Conservation (phyloP, 768 basidiomycete species). For the Neoboletus brunneissimus region DNA sequence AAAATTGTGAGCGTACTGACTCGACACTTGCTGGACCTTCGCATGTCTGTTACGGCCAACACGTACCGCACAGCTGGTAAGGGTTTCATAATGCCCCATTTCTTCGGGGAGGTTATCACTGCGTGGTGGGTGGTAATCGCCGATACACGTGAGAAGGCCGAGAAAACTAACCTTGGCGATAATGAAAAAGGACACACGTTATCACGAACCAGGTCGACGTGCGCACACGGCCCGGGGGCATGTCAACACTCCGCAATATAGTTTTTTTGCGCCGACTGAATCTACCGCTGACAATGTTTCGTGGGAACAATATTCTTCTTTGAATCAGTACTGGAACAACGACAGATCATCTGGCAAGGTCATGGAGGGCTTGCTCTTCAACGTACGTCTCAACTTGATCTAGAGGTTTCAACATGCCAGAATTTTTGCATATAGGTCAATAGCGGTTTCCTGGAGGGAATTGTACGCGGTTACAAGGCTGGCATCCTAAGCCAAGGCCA, state of each 20-base stretch:
- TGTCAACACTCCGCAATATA: neutral
- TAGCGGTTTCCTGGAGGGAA: slow-evolving; percentile 74
- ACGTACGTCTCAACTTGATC: slow-evolving; percentile 46
- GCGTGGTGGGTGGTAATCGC: neutral
- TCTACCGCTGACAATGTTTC: neutral
- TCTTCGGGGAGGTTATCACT: no score
- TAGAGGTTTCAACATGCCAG: neutral
- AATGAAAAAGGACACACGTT: neutral
- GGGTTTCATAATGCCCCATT: no score
- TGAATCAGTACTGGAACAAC: neutral
- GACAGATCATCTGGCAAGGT: slow-evolving; percentile 6
- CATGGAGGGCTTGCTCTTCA: slow-evolving; percentile 91
- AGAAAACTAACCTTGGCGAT: neutral
- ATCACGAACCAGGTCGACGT: neutral
- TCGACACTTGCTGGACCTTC: neutral
- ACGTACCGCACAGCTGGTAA: no score
- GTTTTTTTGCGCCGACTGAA: neutral
- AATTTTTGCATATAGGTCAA: slow-evolving; percentile 52
- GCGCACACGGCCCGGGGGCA: no score
- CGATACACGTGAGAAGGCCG: neutral
- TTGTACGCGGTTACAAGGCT: slow-evolving; percentile 89
- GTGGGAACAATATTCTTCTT: slow-evolving; percentile 24
- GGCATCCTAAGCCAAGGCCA: slow-evolving; percentile 87
- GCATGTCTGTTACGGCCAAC: neutral
- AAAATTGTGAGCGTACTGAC: neutral